A percentile compares a stretch with the other conserved stretches of the same genome.
These are phyloP conservation scores for Dothideomycetidae sp. DNA, from an alignment of 2,329 filamentous ascomycete species.

Conservation along the genomic window DNA sequence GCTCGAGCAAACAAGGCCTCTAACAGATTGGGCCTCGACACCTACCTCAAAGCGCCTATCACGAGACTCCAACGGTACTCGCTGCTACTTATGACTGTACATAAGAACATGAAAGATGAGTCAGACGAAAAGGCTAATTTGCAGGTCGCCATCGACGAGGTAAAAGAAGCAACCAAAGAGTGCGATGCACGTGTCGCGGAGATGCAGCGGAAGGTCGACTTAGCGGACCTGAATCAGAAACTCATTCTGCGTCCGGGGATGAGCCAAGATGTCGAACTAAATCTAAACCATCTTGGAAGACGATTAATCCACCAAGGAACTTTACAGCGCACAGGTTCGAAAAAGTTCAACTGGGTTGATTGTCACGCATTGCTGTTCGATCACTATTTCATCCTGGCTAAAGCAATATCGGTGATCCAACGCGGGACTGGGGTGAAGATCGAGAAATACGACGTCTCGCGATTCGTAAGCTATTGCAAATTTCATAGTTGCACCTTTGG, in stretches of 20 bases:
- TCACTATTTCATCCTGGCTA: conserved; percentile 88
- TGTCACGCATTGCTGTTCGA: conserved; percentile 90
- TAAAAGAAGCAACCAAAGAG: conserved; percentile 75
- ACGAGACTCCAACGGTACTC: conserved; percentile 84
- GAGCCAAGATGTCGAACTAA: conserved; percentile 66
- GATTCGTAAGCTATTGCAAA: conserved; percentile 46
- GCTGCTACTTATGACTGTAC: conserved; percentile 66
- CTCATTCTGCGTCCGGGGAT: conserved; percentile 77
- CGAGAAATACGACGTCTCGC: conserved; percentile 79
- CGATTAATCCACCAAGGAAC: conserved; percentile 83
- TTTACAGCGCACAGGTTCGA: conserved; percentile 73
- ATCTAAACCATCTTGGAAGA: conserved; percentile 84
- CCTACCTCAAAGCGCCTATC: conserved; percentile 84
- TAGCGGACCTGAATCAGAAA: conserved; percentile 72
- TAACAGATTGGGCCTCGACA: conserved; percentile 80
- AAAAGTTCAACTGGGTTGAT: conserved; percentile 84
- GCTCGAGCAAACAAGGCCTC: conserved; percentile 66
- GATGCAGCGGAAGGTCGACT: conserved; percentile 76
- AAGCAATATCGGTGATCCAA: conserved; percentile 46
- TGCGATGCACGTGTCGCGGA: conserved; percentile 88
- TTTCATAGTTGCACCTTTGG: conserved; percentile 17
- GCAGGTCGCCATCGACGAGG: conserved; percentile 73
- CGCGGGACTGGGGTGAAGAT: conserved; percentile 58
- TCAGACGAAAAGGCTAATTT: conserved; percentile 83
- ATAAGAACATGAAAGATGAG: conserved; percentile 69